These are phyloP conservation scores for Saururus chinensis DNA, from an alignment of 164 flowering plant genomes.

Conservation along the genomic window DNA sequence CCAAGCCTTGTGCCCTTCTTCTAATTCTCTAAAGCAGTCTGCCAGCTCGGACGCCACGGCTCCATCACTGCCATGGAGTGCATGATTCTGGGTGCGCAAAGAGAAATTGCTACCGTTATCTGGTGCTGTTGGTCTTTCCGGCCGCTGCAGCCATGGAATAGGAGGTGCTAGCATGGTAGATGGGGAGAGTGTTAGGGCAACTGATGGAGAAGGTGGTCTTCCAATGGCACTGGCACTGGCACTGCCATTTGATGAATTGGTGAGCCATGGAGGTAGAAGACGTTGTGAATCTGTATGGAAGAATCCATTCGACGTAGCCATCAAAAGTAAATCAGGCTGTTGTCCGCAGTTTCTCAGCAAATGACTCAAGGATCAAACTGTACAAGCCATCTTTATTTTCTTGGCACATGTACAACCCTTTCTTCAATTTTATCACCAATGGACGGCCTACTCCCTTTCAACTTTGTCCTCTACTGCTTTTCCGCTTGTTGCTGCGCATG, in stretches of 20 bases:
- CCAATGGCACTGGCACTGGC: constrained; percentile 22
- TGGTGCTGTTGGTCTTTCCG: constrained; percentile 20
- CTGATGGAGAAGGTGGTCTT: constrained; percentile 74
- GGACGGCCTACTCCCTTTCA: constrained; percentile 29
- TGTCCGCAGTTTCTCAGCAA: constrained; percentile 85
- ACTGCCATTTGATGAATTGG: constrained; percentile 26
- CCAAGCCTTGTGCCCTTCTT: constrained; percentile 79
- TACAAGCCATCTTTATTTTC: too few relatives aligned
- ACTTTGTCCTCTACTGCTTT: constrained; percentile 68
- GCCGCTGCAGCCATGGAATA: constrained; percentile 50
- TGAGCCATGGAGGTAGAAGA: constrained; percentile 77
- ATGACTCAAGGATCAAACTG: constrained; percentile 72
- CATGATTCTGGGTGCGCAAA: constrained; percentile 22
- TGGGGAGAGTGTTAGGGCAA: constrained; percentile 66
- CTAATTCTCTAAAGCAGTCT: constrained; percentile 77
- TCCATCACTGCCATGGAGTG: constrained; percentile 24
- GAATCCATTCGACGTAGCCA: constrained; percentile 66
- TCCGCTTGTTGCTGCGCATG: constrained; percentile 11
- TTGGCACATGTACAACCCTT: too few relatives aligned
- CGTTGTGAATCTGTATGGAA: constrained; percentile 41
- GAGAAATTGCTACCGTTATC: constrained; percentile 19
- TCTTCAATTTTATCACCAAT: constrained; percentile 42
- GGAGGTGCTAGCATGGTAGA: constrained; percentile 37
- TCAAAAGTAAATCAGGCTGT: constrained; percentile 27
- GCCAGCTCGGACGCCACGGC: constrained; percentile 37